Conservation (phyloP, 2,329 filamentous ascomycete genomes). For the Pyricularia sp. region DNA sequence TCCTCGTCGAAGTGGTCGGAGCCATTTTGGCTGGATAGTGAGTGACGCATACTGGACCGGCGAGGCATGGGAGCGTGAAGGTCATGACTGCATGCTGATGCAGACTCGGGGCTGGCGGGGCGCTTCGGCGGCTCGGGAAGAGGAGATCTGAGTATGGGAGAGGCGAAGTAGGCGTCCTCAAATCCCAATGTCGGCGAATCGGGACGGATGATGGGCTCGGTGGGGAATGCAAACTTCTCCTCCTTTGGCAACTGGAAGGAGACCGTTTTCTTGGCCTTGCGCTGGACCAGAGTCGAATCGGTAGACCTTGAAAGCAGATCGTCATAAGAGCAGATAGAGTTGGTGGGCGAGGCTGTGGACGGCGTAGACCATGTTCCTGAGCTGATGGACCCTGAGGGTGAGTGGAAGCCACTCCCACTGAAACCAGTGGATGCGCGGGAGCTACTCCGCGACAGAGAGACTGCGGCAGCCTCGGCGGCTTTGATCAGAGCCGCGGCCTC, state of each 20-base stretch:
- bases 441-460: slow-evolving; percentile 24
- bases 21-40: slow-evolving; percentile 4
- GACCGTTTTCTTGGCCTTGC: slow-evolving; percentile 29
- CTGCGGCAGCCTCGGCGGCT: slow-evolving; percentile 31
- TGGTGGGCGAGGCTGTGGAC: slow-evolving; percentile 33
- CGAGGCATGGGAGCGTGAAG: slow-evolving; percentile 12
- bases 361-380: slow-evolving; percentile 32
- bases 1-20: slow-evolving; percentile 10
- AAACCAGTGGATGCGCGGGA: slow-evolving; percentile 21
- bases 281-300: slow-evolving; percentile 7
- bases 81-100: background rate
- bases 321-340: slow-evolving; percentile 30
- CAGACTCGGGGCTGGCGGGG: slow-evolving; percentile 8
- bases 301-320: slow-evolving; percentile 18
- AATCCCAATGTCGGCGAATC: slow-evolving; percentile 53
- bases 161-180: slow-evolving; percentile 30
- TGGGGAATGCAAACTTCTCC: slow-evolving; percentile 20
- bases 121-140: slow-evolving; percentile 17
- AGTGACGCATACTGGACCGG: slow-evolving; percentile 1
- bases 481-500: slow-evolving; percentile 37
- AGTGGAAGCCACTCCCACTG: slow-evolving; percentile 30
- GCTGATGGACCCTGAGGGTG: slow-evolving; percentile 35
- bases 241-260: slow-evolving; percentile 31
- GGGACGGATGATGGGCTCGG: slow-evolving; percentile 42
- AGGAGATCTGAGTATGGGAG: slow-evolving; percentile 14